Percentiles rank a stretch among this genome's conserved stretches.
These are phyloP conservation scores for Saturnispora gosingensis DNA, from an alignment of 805 yeast species.

Conservation along the genomic window DNA sequence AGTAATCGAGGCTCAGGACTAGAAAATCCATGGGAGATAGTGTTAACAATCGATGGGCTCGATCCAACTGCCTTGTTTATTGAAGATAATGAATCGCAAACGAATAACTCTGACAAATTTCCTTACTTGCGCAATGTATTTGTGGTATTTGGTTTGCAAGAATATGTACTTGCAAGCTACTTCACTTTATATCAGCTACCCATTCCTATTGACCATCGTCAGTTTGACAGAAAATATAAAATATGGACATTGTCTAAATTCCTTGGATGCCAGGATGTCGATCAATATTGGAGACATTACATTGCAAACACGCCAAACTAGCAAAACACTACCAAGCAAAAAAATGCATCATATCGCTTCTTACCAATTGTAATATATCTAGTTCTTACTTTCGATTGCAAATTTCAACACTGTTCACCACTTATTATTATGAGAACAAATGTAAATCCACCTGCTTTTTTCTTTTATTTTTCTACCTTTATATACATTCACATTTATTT, in stretches of 20 bases:
- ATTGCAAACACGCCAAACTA: not conserved
- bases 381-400: not conserved
- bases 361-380: not conserved
- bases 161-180: not conserved
- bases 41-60: constrained; percentile 21
- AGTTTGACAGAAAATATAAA: constrained; percentile 10
- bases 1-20: constrained; percentile 24
- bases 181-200: constrained; percentile 4
- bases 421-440: not conserved
- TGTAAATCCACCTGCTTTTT: not conserved
- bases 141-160: constrained; percentile 15
- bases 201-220: constrained; percentile 2
- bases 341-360: not conserved
- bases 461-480: not conserved
- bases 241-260: constrained; percentile 22
- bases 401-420: not conserved
- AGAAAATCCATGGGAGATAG: constrained; percentile 22
- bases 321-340: not conserved
- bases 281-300: constrained; percentile 23
- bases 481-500: not conserved
- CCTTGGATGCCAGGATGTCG: constrained; percentile 26
- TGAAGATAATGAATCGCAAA: not conserved
- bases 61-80: constrained; percentile 16
- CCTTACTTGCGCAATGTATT: constrained; percentile 22
- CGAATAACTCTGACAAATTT: not conserved